phyloP scores from a whole-genome alignment of 2,329 filamentous ascomycete species.

The Tetracladium maxilliforme region DNA sequence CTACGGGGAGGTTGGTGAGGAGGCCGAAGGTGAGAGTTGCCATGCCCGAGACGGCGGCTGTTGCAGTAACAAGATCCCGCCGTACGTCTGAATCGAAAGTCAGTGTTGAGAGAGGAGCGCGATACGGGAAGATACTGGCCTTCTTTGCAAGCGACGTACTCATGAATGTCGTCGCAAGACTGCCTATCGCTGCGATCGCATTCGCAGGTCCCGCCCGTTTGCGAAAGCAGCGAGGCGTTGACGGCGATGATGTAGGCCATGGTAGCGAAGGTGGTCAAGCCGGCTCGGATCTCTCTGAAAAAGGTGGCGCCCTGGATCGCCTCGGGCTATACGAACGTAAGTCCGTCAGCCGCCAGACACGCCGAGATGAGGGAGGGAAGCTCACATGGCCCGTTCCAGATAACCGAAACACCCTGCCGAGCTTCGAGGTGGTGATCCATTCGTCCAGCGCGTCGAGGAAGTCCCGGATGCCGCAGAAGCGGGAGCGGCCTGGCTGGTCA shows the following conservation, averaged over 20 bases:
- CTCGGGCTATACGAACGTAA: conserved; percentile 31
- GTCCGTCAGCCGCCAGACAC: background rate
- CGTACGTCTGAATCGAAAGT: conserved; percentile 54
- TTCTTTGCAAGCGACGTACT: conserved; percentile 18
- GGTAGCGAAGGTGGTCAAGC: conserved; percentile 64
- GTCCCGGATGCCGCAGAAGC: conserved; percentile 9
- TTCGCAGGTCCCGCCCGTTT: conserved; percentile 64
- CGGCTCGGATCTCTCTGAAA: conserved; percentile 65
- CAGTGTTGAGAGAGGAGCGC: conserved; percentile 34
- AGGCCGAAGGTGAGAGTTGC: conserved; percentile 66
- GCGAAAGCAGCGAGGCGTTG: conserved; percentile 55
- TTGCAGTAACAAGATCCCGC: conserved; percentile 68
- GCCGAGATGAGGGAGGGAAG: background rate
- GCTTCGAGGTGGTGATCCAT: conserved; percentile 22
- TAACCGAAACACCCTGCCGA: conserved; percentile 51
- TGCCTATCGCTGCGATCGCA: conserved; percentile 37
- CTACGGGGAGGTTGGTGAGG: conserved; percentile 68
- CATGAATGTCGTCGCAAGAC: conserved; percentile 29
- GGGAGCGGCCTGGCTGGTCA: conserved; percentile 1
- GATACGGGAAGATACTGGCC: background rate
- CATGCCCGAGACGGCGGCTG: conserved; percentile 64
- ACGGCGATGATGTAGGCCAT: conserved; percentile 80
- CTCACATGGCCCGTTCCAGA: conserved; percentile 54
- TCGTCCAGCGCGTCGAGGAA: conserved; percentile 19
- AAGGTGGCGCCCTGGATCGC: conserved; percentile 57